phyloP scores from a whole-genome alignment of 345 rosid species.

The Corchorus olitorius region DNA sequence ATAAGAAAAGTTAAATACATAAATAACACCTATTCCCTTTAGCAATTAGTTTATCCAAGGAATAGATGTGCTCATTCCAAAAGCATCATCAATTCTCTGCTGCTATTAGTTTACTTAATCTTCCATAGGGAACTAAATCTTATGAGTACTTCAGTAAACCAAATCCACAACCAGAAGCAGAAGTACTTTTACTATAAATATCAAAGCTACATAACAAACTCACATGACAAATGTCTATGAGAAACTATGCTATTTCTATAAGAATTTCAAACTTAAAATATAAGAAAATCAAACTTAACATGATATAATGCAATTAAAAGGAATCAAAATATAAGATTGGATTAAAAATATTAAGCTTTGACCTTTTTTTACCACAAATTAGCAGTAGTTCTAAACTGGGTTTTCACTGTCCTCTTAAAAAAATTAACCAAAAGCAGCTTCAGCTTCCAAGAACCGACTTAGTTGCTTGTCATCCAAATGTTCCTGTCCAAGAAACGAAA shows the following conservation, averaged over 20 bases:
- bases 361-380: neutral
- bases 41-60: neutral
- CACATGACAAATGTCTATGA: slow-evolving; percentile 9
- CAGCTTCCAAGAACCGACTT: slow-evolving; percentile 69
- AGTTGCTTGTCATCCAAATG: slow-evolving; percentile 76
- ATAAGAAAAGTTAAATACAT: slow-evolving; percentile 9
- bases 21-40: neutral
- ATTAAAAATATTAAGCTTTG: neutral
- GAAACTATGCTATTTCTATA: neutral
- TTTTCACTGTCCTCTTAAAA: slow-evolving; percentile 30
- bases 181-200: neutral
- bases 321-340: neutral
- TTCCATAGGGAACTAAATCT: neutral
- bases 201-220: neutral
- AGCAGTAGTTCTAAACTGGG: slow-evolving; percentile 28
- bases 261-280: slow-evolving; percentile 3
- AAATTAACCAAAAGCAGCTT: slow-evolving; percentile 33
- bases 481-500: slow-evolving; percentile 43
- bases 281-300: neutral
- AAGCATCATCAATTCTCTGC: neutral
- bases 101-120: neutral
- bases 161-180: neutral
- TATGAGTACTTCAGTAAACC: neutral
- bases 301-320: neutral
- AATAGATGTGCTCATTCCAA: neutral